A percentile compares a stretch with the other conserved stretches of the same genome.
Evolutionary conservation across 2,329 filamentous ascomycete genomes (phyloP).

Genomic region (Aspergillus pseudoglaucus): DNA sequence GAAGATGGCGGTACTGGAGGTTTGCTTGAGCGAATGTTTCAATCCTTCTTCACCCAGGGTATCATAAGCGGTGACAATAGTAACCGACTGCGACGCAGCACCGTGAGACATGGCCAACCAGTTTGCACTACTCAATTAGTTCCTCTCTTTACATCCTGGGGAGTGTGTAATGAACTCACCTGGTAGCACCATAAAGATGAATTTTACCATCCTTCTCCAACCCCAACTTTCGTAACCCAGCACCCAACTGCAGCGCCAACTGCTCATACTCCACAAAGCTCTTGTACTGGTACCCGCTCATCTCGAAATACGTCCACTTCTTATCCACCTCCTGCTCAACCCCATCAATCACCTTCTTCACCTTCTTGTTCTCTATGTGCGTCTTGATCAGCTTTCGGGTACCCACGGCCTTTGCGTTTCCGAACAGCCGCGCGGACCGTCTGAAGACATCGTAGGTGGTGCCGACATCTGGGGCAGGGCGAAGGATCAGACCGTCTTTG

Average conservation of each 20-base stretch:
- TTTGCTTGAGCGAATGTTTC: constrained; percentile 78
- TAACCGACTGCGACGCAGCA: constrained; percentile 20
- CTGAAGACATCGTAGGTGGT: constrained; percentile 76
- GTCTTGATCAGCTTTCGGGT: constrained; percentile 67
- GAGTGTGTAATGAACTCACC: constrained; percentile 39
- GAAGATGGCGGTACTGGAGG: constrained; percentile 75
- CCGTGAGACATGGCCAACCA: constrained; percentile 81
- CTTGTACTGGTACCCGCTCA: constrained; percentile 67
- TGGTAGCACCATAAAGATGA: constrained; percentile 80
- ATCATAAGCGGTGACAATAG: constrained; percentile 84
- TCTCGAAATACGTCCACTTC: constrained; percentile 86
- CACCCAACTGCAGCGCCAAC: constrained; percentile 61
- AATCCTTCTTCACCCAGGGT: constrained; percentile 80
- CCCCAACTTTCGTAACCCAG: constrained; percentile 68
- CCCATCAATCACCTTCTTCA: constrained; percentile 82
- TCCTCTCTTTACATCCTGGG: background rate
- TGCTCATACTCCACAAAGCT: constrained; percentile 75
- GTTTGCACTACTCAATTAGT: constrained; percentile 51
- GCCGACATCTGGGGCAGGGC: constrained; percentile 61
- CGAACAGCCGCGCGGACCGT: constrained; percentile 58
- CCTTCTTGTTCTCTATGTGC: constrained; percentile 79
- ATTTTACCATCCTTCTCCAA: constrained; percentile 61
- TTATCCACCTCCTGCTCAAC: constrained; percentile 75
- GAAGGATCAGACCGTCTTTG: constrained; percentile 62
- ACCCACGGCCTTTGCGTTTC: constrained; percentile 61